Base-by-base conservation (phyloP, 2,329 filamentous ascomycete genomes). In the Triangularia verruculosa region DNA sequence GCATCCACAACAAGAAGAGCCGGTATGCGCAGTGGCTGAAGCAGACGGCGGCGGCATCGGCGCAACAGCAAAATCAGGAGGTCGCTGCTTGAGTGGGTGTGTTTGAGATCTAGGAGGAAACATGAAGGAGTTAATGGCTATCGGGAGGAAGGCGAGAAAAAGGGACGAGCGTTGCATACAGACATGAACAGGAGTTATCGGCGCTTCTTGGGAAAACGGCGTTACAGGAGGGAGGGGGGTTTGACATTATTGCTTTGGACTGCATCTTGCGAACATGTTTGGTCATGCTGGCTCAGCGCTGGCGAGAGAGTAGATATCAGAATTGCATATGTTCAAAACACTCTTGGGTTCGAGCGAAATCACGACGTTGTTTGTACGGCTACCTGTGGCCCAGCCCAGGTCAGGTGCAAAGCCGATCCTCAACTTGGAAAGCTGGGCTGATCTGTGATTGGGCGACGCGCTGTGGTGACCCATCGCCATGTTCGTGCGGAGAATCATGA, bases 1-100 rank as follows among this genome's bases (percentile, higher is more conserved):
- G 95, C 56, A 98, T 99, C 74, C 95, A 99, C 86, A 98, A 98
- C 83, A 96, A 95, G 79, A 89, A 93, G 77, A 96, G 92, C 64
- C 89, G 93, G 70, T 99, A 98, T 74, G 91, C 93, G 11, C 88
- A 93, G 78, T 97, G 90, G 78, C 79, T 96, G 25, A 64, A 67
- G 63, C 61, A 66, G 61, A 56, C 54, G 13, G 67, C 64, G 43
- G 56, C 39, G 59, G 58, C 66, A 56, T 53, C 68, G 56, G 57
- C 32, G 9, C 61, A 68, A 51, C 54, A 67, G 57, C 32, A 32
- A 15, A 66, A 64, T 2, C 57, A 59, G 58, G 30, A 59, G 32
- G 57, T 59, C 17, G 62, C 66, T 4, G 65, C 58, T 24, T 68
- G 51, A 62, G 43, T 2, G 34, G n/a, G 27, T 15, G 39, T 27